A percentile compares a stretch with the other conserved stretches of the same genome.
phyloP scores from a whole-genome alignment of 345 rosid species.

The Triadica sebifera region DNA sequence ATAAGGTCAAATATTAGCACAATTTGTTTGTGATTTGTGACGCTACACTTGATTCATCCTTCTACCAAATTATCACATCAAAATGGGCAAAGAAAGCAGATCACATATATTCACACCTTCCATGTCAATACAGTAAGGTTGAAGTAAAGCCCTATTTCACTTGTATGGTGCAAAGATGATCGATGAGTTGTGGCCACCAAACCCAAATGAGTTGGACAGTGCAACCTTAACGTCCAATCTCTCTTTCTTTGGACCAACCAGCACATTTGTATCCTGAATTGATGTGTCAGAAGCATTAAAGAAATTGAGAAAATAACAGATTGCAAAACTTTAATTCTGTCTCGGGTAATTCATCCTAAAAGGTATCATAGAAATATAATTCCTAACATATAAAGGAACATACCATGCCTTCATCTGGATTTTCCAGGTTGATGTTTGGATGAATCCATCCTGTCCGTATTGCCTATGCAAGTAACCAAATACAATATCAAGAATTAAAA shows the following conservation, averaged over 20 bases:
- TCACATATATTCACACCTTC: slow-evolving; percentile 8
- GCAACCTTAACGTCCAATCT: slow-evolving; percentile 76
- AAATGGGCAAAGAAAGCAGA: not conserved
- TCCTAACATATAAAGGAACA: slow-evolving; percentile 13
- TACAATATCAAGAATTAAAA: slow-evolving; percentile 8
- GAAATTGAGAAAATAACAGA: not conserved
- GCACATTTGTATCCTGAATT: slow-evolving; percentile 60
- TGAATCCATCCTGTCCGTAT: slow-evolving; percentile 94
- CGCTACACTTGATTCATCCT: not conserved
- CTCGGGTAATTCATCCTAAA: not conserved
- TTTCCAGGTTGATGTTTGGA: slow-evolving; percentile 88
- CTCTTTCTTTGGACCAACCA: slow-evolving; percentile 87
- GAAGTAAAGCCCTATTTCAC: slow-evolving; percentile 23
- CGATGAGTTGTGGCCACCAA: slow-evolving; percentile 98
- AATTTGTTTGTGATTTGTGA: not conserved
- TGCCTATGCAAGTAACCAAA: slow-evolving; percentile 48
- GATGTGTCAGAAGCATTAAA: slow-evolving; percentile 8
- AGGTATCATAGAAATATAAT: not conserved
- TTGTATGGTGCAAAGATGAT: slow-evolving; percentile 90
- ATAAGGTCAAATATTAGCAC: not conserved
- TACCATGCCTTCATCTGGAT: slow-evolving; percentile 82
- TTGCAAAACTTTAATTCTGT: not conserved
- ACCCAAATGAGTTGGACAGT: slow-evolving; percentile 85
- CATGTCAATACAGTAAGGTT: slow-evolving; percentile 3
- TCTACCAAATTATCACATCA: not conserved